A percentile compares a stretch with the other conserved stretches of the same genome.
Evolutionary conservation across 2,329 filamentous ascomycete genomes (phyloP).

Genomic region (Scedosporium dehoogii): DNA sequence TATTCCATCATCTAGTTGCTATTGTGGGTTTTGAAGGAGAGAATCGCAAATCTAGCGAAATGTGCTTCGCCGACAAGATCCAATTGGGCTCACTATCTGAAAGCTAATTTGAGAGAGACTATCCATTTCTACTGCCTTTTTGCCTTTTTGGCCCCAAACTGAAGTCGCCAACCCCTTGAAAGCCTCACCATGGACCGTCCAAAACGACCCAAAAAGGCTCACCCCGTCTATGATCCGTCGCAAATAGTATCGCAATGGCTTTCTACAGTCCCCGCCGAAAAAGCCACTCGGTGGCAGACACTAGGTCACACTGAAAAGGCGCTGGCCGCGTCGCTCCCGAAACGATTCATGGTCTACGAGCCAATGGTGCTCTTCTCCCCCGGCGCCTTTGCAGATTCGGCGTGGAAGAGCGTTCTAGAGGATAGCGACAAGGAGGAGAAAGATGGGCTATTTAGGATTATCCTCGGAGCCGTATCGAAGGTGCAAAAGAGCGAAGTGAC

Average conservation of each 20-base stretch:
- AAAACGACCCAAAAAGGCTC: not conserved
- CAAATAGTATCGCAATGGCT: constrained; percentile 3
- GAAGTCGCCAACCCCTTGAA: not conserved
- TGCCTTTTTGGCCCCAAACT: not conserved
- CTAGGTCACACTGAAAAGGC: not conserved
- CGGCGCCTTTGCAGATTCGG: constrained; percentile 38
- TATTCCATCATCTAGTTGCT: no score
- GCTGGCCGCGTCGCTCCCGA: constrained; percentile 24
- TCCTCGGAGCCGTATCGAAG: constrained; percentile 36
- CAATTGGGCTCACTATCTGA: no score
- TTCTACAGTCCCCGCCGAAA: not conserved
- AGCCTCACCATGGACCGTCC: not conserved
- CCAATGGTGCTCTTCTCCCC: constrained; percentile 51
- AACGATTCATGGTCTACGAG: constrained; percentile 50
- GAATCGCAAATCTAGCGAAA: no score
- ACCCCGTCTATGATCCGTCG: not conserved
- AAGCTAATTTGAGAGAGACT: no score
- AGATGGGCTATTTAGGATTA: constrained; percentile 33
- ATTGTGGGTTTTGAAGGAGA: no score
- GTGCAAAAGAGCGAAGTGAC: constrained; percentile 34
- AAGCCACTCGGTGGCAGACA: not conserved
- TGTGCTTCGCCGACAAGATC: no score
- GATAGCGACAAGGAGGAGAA: constrained; percentile 14
- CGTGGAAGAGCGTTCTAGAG: constrained; percentile 30
- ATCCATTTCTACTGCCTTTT: no score